A percentile compares a stretch with the other conserved stretches of the same genome.
phyloP scores from a whole-genome alignment of 2,329 filamentous ascomycete genomes.

The Fusarium oxysporum region DNA sequence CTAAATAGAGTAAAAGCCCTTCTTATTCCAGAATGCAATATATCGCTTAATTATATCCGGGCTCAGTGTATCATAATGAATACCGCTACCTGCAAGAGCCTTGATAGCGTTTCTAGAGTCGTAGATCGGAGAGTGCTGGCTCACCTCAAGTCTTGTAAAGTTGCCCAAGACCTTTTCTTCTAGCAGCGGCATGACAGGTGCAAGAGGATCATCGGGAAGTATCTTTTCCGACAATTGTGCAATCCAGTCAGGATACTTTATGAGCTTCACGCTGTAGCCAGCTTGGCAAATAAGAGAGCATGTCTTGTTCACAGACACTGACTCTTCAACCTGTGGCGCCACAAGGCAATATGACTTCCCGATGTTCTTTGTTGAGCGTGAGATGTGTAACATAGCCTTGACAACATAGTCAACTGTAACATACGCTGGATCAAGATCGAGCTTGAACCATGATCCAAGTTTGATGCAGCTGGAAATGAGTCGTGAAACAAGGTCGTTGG shows the following conservation, averaged over 20 bases:
- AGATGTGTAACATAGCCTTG: not conserved
- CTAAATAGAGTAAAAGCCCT: not conserved
- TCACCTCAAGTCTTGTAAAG: constrained; percentile 5
- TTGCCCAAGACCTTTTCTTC: constrained; percentile 1
- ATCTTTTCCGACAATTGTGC: not conserved
- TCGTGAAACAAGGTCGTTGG: constrained; percentile 3
- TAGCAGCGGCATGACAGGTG: not conserved
- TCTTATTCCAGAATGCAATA: not conserved
- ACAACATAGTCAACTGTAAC: constrained; percentile 3
- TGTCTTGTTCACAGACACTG: not conserved
- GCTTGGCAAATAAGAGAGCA: not conserved
- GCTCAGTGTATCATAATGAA: not conserved
- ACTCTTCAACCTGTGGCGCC: not conserved
- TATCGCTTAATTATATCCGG: not conserved
- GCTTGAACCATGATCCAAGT: not conserved
- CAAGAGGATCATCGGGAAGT: not conserved
- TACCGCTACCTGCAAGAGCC: not conserved
- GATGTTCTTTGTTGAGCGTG: not conserved
- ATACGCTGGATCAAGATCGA: not conserved
- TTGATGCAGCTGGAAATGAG: constrained; percentile 5
- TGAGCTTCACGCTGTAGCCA: not conserved
- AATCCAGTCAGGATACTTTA: not conserved
- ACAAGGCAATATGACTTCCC: not conserved
- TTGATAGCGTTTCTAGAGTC: not conserved
- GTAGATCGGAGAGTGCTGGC: not conserved